A percentile compares a stretch with the other conserved stretches of the same genome.
Evolutionary conservation across 2,329 filamentous ascomycete genomes (phyloP).

Genomic region (Didymellaceae sp.): DNA sequence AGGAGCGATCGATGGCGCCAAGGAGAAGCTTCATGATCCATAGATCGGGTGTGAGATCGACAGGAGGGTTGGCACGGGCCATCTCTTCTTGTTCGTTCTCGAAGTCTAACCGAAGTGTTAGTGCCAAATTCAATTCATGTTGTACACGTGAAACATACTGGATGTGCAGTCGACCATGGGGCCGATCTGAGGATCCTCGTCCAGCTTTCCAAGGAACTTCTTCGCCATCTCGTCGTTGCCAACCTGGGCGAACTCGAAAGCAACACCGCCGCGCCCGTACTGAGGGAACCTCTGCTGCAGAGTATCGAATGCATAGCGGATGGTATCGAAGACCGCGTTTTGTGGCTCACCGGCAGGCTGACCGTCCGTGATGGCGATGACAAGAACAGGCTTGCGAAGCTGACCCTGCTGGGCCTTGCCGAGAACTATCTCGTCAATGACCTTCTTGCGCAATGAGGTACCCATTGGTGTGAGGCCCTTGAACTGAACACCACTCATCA

Average conservation of each 20-base stretch:
- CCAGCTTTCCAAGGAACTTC: slow-evolving; percentile 69
- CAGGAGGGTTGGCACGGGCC: slow-evolving; percentile 65
- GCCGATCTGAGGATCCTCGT: slow-evolving; percentile 67
- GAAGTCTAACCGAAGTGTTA: slow-evolving; percentile 58
- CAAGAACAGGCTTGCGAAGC: slow-evolving; percentile 67
- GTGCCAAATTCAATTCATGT: background rate
- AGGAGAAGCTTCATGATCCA: slow-evolving; percentile 73
- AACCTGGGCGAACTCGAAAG: slow-evolving; percentile 73
- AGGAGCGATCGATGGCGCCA: slow-evolving; percentile 69
- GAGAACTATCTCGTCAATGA: slow-evolving; percentile 67
- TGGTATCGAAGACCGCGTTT: slow-evolving; percentile 63
- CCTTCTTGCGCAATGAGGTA: slow-evolving; percentile 66
- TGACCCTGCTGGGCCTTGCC: slow-evolving; percentile 58
- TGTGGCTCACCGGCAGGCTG: slow-evolving; percentile 69
- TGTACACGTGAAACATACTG: slow-evolving; percentile 55
- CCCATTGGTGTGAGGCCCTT: slow-evolving; percentile 72
- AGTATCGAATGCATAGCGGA: slow-evolving; percentile 61
- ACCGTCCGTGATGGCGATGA: slow-evolving; percentile 71
- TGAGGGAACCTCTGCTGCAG: slow-evolving; percentile 53
- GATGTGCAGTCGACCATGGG: slow-evolving; percentile 71
- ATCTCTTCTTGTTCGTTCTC: slow-evolving; percentile 73
- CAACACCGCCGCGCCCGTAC: slow-evolving; percentile 65
- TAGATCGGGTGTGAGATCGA: slow-evolving; percentile 68
- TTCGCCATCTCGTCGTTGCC: slow-evolving; percentile 70
- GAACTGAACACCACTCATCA: slow-evolving; percentile 66